These are phyloP conservation scores for Coemansia sp. DNA, from an alignment of 192 early-diverging fungal species.

Conservation along the genomic window DNA sequence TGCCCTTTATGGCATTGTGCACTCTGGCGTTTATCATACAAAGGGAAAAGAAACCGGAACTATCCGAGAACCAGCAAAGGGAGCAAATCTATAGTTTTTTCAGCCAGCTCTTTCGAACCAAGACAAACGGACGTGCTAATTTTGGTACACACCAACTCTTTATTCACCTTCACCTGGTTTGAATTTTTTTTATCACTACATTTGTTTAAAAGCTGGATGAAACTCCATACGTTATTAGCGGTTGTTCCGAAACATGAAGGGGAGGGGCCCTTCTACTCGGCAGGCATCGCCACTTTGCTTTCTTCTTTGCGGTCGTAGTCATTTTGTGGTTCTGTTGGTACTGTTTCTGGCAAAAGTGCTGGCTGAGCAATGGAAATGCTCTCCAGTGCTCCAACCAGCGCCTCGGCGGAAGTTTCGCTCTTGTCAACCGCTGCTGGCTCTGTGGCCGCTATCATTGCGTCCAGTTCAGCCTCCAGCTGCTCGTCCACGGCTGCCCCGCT, in stretches of 20 bases:
- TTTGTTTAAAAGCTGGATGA: neutral
- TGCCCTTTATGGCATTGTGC: too few species aligned
- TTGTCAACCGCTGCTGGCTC: neutral
- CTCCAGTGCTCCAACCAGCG: slow-evolving; percentile 14
- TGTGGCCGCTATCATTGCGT: slow-evolving; percentile 19
- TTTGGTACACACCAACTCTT: too few species aligned
- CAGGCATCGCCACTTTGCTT: neutral
- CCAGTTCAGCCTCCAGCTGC: slow-evolving; percentile 44
- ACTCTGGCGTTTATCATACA: neutral
- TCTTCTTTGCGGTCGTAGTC: neutral
- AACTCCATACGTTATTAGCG: neutral
- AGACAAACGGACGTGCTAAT: neutral
- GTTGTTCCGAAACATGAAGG: too few species aligned
- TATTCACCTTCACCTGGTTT: too few species aligned
- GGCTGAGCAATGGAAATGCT: slow-evolving; percentile 11
- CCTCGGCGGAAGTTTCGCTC: slow-evolving; percentile 5
- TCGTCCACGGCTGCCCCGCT: slow-evolving; percentile 13
- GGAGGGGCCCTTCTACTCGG: neutral
- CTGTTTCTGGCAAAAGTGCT: neutral
- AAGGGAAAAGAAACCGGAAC: neutral
- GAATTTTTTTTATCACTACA: too few species aligned
- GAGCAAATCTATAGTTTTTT: neutral
- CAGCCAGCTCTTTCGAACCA: neutral
- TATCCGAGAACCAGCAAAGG: neutral
- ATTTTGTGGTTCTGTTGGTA: neutral